Evolutionary conservation across 164 flowering plant species (phyloP), one percentile per base, ranked within the genome.

Genomic region (Pachysandra terminalis): DNA sequence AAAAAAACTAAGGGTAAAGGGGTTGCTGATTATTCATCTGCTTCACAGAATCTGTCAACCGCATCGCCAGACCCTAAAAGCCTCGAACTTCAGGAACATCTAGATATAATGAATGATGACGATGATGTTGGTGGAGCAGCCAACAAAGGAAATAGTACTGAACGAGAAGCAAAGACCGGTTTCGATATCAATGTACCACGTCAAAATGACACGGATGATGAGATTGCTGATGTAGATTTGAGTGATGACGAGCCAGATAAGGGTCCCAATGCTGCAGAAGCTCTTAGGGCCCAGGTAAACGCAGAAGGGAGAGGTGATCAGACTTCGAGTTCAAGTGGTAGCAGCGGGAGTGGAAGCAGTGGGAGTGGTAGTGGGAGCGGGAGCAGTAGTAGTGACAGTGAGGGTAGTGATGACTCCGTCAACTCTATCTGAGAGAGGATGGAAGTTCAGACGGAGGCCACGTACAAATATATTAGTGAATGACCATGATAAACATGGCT

Each of bases 191-290:
- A 80, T 63, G 10, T 69, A 17, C 87, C 80, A 1, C 86, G 77
- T 67, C 89, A 80, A 48, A 80, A 80, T 69, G 90, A 87, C 56
- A 68, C 78, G 0, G 91, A 88, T 63, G 94, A 91, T 71, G 97
- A 91, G 80, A 88, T 93, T 68, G 97, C 96, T 57, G 96, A 90
- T 74, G 90, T 90, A 59, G 98, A 89, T 78, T 86, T 72, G 16
- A 85, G 90, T 63, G 97, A 85, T 61, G 91, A 85, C 61, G 93
- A 84, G 63, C 81, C 59, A 19, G 82, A 78, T 12, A 86, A 80
- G 67, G 90, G 87, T 2, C 88, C 75, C 0, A 91, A 85, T 79
- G 92, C 96, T 35, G 97, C 94, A 23, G 97, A 89, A 75, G 91
- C 92, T 27, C 85, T 93, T n/a, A 81, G 90, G 72, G 93, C 94